Conservation (phyloP, 2,329 filamentous ascomycete genomes). For the Diplodia scrobiculata region DNA sequence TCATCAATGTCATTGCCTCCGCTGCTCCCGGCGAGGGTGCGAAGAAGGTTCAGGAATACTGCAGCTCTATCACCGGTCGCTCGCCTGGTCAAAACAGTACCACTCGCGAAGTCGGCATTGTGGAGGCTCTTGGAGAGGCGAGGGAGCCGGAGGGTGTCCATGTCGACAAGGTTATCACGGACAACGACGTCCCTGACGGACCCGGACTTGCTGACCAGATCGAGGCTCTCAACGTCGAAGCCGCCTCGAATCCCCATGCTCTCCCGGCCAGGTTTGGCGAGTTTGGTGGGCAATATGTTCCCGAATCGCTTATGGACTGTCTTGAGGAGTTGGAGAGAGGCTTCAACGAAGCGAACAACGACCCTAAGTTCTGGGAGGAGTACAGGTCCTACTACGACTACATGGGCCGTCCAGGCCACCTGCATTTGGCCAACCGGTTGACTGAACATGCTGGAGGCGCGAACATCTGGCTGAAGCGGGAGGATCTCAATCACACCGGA, state of each 20-base stretch:
- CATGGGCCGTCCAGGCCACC: conserved; percentile 90
- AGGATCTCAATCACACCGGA: conserved; percentile 96
- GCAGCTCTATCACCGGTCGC: conserved; percentile 69
- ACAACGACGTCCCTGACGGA: conserved; percentile 57
- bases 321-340: conserved; percentile 85
- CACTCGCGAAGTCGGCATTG: conserved; percentile 68
- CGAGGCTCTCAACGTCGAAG: conserved; percentile 72
- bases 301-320: conserved; percentile 97
- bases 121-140: conserved; percentile 66
- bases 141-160: conserved; percentile 65
- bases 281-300: conserved; percentile 96
- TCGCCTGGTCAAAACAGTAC: conserved; percentile 51
- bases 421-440: conserved; percentile 84
- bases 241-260: conserved; percentile 50
- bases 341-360: conserved; percentile 83
- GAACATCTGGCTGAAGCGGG: conserved; percentile 96
- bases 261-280: conserved; percentile 88
- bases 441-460: conserved; percentile 88
- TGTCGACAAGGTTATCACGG: conserved; percentile 68
- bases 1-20: conserved; percentile 76
- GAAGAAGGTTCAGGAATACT: conserved; percentile 82
- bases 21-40: conserved; percentile 67
- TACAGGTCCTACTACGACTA: conserved; percentile 94
- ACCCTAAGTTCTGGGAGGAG: conserved; percentile 94
- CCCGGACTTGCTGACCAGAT: conserved; percentile 79